A percentile compares a stretch with the other conserved stretches of the same genome.
Conservation (phyloP, 192 early-diverging fungal genomes). For the Physocladia obscura region DNA sequence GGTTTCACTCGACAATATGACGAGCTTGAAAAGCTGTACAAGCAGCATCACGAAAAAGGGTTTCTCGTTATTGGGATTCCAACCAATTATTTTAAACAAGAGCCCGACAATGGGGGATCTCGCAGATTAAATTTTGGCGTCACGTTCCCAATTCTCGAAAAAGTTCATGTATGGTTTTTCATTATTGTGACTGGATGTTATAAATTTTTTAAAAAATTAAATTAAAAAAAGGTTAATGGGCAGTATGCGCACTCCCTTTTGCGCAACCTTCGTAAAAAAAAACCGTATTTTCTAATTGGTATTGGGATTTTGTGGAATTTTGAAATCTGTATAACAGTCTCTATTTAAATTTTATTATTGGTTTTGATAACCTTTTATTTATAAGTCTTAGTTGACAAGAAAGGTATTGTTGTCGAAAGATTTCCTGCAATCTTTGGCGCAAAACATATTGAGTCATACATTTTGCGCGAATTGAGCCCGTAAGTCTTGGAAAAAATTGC, state of each 20-base stretch:
- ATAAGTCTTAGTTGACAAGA: background rate
- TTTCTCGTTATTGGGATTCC: slow-evolving; percentile 86
- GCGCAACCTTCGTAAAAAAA: slow-evolving; percentile 36
- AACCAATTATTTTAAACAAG: slow-evolving; percentile 77
- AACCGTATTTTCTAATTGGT: slow-evolving; percentile 31
- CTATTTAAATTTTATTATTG: background rate
- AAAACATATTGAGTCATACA: background rate
- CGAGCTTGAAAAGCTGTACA: slow-evolving; percentile 43
- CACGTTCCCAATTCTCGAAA: slow-evolving; percentile 84
- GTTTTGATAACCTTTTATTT: background rate
- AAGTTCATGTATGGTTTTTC: slow-evolving; percentile 72
- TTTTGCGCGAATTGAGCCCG: background rate
- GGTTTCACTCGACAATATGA: slow-evolving; percentile 75
- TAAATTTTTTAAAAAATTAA: background rate
- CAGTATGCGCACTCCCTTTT: slow-evolving; percentile 44
- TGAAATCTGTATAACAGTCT: slow-evolving; percentile 48
- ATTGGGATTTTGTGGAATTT: slow-evolving; percentile 48
- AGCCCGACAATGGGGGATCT: slow-evolving; percentile 29
- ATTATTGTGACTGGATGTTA: background rate
- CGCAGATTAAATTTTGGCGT: slow-evolving; percentile 77
- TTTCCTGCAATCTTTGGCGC: background rate
- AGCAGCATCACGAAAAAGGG: slow-evolving; percentile 58
- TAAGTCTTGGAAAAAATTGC: no score
- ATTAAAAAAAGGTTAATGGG: slow-evolving; percentile 57
- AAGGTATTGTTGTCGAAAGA: background rate